Evolutionary conservation across 169 alveolate genomes (phyloP), one percentile per base, ranked within the genome.

Genomic region (Plasmodium cynomolgi): DNA sequence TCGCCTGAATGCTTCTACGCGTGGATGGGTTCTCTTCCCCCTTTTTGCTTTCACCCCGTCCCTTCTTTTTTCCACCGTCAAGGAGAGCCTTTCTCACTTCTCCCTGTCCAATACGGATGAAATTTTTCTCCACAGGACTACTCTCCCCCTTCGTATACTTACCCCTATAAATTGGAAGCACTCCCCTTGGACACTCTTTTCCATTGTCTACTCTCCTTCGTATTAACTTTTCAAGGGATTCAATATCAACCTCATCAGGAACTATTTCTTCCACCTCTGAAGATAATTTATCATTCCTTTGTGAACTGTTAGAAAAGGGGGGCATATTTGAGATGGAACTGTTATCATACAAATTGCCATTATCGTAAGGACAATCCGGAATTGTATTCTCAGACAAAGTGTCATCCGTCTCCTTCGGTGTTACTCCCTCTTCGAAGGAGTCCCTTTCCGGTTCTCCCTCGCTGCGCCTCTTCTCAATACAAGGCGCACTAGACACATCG

Each of bases 361-460:
- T 41, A 39, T 71, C 62, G 56, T 9, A 1, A 71, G 77, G 11
- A 72, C 56, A 0, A 11, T 72, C n/a, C n/a, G 31, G 29, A n/a
- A 17, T 37, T 4, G 17, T 72, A 29, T 44, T 84, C 56, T 68
- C 75, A 47, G 54, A 39, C 75, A 9, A 11, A 7, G 8, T 3
- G n/a, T 72, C 75, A 26, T n/a, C 31, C 83, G n/a, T 5, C n/a
- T n/a, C 68, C 75, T 84, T 84, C 62, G 62, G 62, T 17, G 41
- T 71, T 29, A 26, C 56, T 17, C 13, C 62, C 88, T 29, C 47
- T 11, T 81, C 73, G 26, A 50, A 20, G 20, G 4, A 39, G 17
- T 81, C 56, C 37, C 41, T 47, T 2, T 44, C 79, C 39, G 20
- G 26, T 29, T 54, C 72, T 20, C 6, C 34, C 20, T 23, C 31